A percentile compares a stretch with the other conserved stretches of the same genome.
phyloP scores from a whole-genome alignment of 768 basidiomycete species.

The Mycena haematopus region DNA sequence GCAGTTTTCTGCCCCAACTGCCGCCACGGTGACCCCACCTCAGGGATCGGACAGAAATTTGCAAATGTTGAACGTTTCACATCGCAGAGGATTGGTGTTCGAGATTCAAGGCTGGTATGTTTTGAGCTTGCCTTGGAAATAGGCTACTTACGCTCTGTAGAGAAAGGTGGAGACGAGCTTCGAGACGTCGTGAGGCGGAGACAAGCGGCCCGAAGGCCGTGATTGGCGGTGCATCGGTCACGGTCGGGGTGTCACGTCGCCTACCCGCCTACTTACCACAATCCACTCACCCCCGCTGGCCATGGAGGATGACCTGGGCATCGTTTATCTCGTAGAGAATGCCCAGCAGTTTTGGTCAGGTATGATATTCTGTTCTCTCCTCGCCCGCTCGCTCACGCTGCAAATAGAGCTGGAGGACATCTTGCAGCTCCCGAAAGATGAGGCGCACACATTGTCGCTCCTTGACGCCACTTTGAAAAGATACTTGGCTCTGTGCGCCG shows the following conservation, averaged over 20 bases:
- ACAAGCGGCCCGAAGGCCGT: too few species aligned
- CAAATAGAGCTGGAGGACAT: constrained; percentile 86
- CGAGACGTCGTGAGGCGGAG: too few species aligned
- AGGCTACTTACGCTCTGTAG: too few species aligned
- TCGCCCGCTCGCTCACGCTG: constrained; percentile 7
- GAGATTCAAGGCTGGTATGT: too few species aligned
- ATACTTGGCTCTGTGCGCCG: constrained; percentile 79
- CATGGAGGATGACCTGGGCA: constrained; percentile 74
- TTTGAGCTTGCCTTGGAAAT: too few species aligned
- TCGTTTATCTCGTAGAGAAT: constrained; percentile 82
- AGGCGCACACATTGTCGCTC: constrained; percentile 67
- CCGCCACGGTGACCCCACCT: too few species aligned
- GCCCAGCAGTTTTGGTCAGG: constrained; percentile 93
- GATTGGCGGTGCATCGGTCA: too few species aligned
- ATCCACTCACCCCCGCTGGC: constrained; percentile 28
- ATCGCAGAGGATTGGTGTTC: too few species aligned
- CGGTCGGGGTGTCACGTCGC: too few species aligned
- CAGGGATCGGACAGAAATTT: neutral
- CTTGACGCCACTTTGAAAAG: constrained; percentile 82
- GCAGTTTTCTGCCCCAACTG: neutral
- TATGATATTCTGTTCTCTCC: constrained; percentile 43
- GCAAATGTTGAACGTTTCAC: too few species aligned
- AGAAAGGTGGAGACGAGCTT: too few species aligned
- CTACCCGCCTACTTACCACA: too few species aligned
- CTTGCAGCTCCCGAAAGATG: constrained; percentile 67